Percentiles rank a stretch among this genome's conserved stretches.
phyloP scores from a whole-genome alignment of 2,329 filamentous ascomycete species.

The Madurella mycetomatis region DNA sequence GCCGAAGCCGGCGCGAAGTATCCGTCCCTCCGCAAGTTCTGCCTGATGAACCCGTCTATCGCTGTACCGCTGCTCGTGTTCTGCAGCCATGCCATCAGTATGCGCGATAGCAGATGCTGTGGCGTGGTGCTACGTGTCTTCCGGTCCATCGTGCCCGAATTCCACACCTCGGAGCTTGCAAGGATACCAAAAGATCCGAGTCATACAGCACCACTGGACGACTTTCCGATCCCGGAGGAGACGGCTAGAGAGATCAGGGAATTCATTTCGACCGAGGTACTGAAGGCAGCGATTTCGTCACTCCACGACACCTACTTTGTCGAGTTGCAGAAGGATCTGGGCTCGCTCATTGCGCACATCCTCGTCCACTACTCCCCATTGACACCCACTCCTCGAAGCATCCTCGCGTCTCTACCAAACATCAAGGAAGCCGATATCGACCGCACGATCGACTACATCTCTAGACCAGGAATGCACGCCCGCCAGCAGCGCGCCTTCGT shows the following conservation, averaged over 20 bases:
- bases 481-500: slow-evolving; percentile 77
- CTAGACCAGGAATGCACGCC: slow-evolving; percentile 55
- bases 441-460: slow-evolving; percentile 56
- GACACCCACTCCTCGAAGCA: slow-evolving; percentile 65
- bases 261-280: slow-evolving; percentile 82
- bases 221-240: slow-evolving; percentile 45
- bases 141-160: slow-evolving; percentile 77
- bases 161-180: slow-evolving; percentile 39
- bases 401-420: slow-evolving; percentile 76
- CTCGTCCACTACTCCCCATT: slow-evolving; percentile 68
- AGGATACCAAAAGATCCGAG: slow-evolving; percentile 15
- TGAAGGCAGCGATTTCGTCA: slow-evolving; percentile 84
- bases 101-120: slow-evolving; percentile 86
- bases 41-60: slow-evolving; percentile 70
- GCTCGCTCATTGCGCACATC: slow-evolving; percentile 80
- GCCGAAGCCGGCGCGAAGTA: slow-evolving; percentile 34
- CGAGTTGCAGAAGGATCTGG: slow-evolving; percentile 89
- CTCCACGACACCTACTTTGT: slow-evolving; percentile 96
- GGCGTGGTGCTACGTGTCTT: slow-evolving; percentile 83
- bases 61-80: slow-evolving; percentile 88
- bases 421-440: slow-evolving; percentile 67
- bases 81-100: slow-evolving; percentile 82
- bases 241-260: slow-evolving; percentile 70
- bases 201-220: slow-evolving; percentile 28
- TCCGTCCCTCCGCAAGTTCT: slow-evolving; percentile 72